Base-by-base conservation (phyloP, 2,329 filamentous ascomycete species). In the Fusarium brachygibbosum region DNA sequence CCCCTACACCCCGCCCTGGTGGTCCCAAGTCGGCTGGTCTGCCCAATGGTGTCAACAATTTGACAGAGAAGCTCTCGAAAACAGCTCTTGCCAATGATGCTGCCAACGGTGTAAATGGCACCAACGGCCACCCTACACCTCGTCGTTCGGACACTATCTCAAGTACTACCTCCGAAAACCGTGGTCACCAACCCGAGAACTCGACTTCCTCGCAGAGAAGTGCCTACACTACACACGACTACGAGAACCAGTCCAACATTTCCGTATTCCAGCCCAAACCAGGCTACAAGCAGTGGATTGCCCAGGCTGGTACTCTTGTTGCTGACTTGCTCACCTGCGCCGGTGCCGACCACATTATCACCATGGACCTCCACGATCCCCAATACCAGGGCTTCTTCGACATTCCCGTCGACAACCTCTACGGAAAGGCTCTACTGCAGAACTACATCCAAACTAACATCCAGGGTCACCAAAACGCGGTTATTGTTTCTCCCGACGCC, bases 311-410 rank as follows among this genome's bases (percentile, higher is more conserved):
- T 63, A 98, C 94, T 31, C 87, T 99, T 59, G 92, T 99, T 49
- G 96, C 96, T 51, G 94, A 98, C 78, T 88, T 99, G 44, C 85
- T 99, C 70, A 98, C 94, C 40, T 98, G 94, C 81, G 95, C 96
- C 68, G 96, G 96, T 70, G 94, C 96, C 45, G 95, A 99, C 79
- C 96, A 98, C 80, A 91, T 97, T 78, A 98, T 98, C 78, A 98
- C 95, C 32, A 97, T 99, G 92, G 96, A 99, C 77, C 87, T 99
- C 53, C 93, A 96, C 78, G 95, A 98, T 79, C 92, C 93, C 41
- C 94, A 99, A 81, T 98, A 98, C 77, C 96, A 99, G 81, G 96
- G 96, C 55, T 99, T 98, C 85, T 98, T 99, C 77, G 95, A 99
- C 77, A 97, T 98, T 61, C 96, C 96, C 4, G 96, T 99, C 58